Evolutionary conservation across 345 rosid species (phyloP).

Genomic region (Draba incana): DNA sequence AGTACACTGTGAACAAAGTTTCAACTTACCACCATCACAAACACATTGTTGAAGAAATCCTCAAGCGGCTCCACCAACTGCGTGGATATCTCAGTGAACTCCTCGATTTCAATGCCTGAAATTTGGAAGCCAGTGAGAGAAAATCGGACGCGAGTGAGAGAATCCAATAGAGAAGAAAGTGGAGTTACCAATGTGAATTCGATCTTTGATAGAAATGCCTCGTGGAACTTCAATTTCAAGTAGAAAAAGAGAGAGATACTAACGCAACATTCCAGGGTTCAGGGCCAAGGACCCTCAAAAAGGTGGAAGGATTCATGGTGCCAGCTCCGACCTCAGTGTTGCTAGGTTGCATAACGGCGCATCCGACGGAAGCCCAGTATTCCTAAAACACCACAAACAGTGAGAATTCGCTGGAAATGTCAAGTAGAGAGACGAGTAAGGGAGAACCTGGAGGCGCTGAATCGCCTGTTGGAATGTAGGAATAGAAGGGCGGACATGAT

Average conservation of each 20-base stretch:
- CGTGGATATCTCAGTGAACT: slow-evolving; percentile 71
- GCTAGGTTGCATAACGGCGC: slow-evolving; percentile 97
- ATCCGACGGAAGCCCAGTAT: slow-evolving; percentile 98
- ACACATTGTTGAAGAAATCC: slow-evolving; percentile 85
- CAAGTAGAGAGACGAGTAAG: background rate
- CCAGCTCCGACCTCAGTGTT: slow-evolving; percentile 99
- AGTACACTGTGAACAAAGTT: background rate
- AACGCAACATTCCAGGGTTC: slow-evolving; percentile 96
- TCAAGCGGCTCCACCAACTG: slow-evolving; percentile 75
- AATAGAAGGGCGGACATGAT: slow-evolving; percentile 38
- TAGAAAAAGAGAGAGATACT: no score
- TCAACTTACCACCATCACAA: slow-evolving; percentile 95
- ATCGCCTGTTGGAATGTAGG: slow-evolving; percentile 94
- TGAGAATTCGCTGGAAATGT: background rate
- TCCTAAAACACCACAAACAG: slow-evolving; percentile 48
- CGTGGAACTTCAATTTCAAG: no score
- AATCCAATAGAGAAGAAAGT: slow-evolving; percentile 7
- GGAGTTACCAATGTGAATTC: slow-evolving; percentile 62
- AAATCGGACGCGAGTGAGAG: background rate
- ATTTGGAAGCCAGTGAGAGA: slow-evolving; percentile 11
- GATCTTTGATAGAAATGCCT: slow-evolving; percentile 56
- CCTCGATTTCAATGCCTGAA: slow-evolving; percentile 72
- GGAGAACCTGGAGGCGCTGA: slow-evolving; percentile 74
- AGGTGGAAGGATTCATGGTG: slow-evolving; percentile 96
- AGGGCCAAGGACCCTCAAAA: slow-evolving; percentile 92